phyloP scores from a whole-genome alignment of 805 yeast species.

The Clavispora phyllophila region DNA sequence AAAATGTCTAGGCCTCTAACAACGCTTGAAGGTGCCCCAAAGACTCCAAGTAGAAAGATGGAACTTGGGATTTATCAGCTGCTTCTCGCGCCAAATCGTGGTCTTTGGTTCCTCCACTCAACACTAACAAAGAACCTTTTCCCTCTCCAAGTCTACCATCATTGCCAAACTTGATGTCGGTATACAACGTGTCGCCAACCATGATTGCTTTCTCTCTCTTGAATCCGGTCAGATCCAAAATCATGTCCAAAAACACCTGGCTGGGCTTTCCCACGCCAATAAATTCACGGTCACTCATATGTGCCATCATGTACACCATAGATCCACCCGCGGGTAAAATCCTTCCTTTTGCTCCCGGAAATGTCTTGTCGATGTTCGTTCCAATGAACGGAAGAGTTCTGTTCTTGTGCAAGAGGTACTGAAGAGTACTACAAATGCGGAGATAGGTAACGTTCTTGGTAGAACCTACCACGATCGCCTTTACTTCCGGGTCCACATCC shows the following conservation, averaged over 20 bases:
- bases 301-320: constrained; percentile 33
- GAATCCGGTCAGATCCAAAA: constrained; percentile 23
- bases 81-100: constrained; percentile 17
- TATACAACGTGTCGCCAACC: constrained; percentile 40
- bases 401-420: constrained; percentile 29
- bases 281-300: constrained; percentile 28
- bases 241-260: constrained; percentile 23
- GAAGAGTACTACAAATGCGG: constrained; percentile 33
- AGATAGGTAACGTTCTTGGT: constrained; percentile 34
- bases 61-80: constrained; percentile 16
- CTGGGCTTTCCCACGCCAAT: constrained; percentile 38
- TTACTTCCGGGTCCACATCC: constrained; percentile 32
- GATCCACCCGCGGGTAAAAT: constrained; percentile 40
- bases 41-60: constrained; percentile 27
- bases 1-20: neutral
- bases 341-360: constrained; percentile 35
- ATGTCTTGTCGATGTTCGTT: constrained; percentile 36
- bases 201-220: constrained; percentile 26
- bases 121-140: constrained; percentile 29
- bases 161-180: constrained; percentile 40
- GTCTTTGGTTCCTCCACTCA: constrained; percentile 32
- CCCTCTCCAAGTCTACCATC: constrained; percentile 31
- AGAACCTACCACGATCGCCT: constrained; percentile 38
- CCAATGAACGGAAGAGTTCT: constrained; percentile 35
- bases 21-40: constrained; percentile 24